Base-by-base conservation (phyloP, 164 flowering plant species). In the Magnolia officinalis region DNA sequence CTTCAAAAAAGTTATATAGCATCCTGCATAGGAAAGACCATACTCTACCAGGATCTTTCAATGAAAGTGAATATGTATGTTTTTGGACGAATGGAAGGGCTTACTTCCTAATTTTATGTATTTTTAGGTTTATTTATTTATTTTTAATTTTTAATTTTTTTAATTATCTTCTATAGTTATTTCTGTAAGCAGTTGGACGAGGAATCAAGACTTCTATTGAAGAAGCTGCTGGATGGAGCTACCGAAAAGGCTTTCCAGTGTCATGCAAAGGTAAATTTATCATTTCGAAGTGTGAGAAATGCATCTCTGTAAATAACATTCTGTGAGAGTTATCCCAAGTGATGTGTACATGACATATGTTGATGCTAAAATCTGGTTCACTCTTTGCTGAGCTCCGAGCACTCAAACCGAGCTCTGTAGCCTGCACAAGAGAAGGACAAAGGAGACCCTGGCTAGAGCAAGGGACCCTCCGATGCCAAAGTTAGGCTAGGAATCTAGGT, bases 161-260 rank as follows among this genome's bases (percentile, higher is more conserved):
- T 63, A 19, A 20, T 2, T 0, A 13, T 59, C 8, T 13, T 19
- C 1, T 14, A 13, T 59, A 4, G 10, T 19, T 59, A 37, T 37
- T 37, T 37, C 4, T 11, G 16, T 23, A 10, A 74, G 51, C 79
- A 84, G 87, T 79, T 87, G 80, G 87, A 82, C 78, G 82, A 80
- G 63, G 81, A 80, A 49, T 77, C 86, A 51, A 77, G 75, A 72
- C 71, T 72, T 9, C 7, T 85, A n/a, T 68, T 87, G 61, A 87
- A 87, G 81, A 79, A 75, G 67, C 74, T 84, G 72, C 69, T 87
- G 63, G 90, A 87, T 82, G 71, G 66, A 70, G 85, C 87, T 63
- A 67, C 84, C 26, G 78, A 82, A 69, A 78, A 51, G 61, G 79
- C 79, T 73, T 76, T 84, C 31, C 72, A 78, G 75, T 50, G 73